Conservation (phyloP, 495 filamentous ascomycete species). For the Parachaetomium inaequale region DNA sequence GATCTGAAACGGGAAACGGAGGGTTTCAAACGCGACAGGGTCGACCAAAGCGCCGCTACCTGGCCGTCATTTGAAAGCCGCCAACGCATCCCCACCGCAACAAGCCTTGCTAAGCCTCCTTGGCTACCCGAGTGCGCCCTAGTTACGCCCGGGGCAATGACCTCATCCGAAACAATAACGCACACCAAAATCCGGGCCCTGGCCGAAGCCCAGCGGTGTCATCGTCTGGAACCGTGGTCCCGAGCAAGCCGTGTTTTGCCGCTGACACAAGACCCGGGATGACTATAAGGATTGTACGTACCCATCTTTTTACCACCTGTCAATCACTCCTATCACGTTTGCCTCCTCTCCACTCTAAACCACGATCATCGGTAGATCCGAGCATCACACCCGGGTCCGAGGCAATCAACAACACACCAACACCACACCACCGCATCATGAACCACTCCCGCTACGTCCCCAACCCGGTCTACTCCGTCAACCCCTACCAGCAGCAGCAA, state of each 20-base stretch:
- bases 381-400: not conserved
- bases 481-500: slow-evolving; percentile 7
- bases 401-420: not conserved
- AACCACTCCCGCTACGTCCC: slow-evolving; percentile 21
- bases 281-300: slow-evolving; percentile 17
- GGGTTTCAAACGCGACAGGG: slow-evolving; percentile 10
- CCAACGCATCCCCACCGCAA: not conserved
- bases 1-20: slow-evolving; percentile 14
- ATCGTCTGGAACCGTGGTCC: slow-evolving; percentile 8
- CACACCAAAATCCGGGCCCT: not conserved
- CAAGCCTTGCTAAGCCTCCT: not conserved
- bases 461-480: slow-evolving; percentile 6
- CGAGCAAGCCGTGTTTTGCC: slow-evolving; percentile 8
- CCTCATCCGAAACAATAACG: slow-evolving; percentile 9
- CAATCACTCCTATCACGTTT: slow-evolving; percentile 13
- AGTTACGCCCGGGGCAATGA: not conserved
- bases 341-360: not conserved
- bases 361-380: slow-evolving; percentile 13
- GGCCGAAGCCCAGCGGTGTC: not conserved
- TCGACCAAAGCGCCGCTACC: not conserved
- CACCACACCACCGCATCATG: slow-evolving; percentile 7
- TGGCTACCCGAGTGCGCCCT: not conserved
- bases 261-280: not conserved
- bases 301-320: slow-evolving; percentile 1
- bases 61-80: not conserved